Conservation (phyloP, 2,329 filamentous ascomycete genomes). For the Aschersonia sp. region DNA sequence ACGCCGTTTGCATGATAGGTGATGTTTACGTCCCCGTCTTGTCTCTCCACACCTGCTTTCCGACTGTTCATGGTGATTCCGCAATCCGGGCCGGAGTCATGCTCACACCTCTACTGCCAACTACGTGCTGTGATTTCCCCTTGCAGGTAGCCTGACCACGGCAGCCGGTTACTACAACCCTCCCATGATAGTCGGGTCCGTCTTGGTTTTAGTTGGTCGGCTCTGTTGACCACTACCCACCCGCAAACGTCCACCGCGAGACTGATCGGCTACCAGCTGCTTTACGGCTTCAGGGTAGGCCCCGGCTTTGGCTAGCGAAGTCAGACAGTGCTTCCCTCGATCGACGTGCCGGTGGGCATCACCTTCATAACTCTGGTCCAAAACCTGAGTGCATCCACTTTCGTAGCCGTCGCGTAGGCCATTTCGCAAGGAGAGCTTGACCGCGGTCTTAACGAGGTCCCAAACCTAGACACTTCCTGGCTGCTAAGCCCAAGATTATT, state of each 20-base stretch:
- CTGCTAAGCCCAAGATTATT: not conserved
- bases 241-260: constrained; percentile 28
- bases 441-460: not conserved
- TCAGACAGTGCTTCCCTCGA: constrained; percentile 35
- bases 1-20: not conserved
- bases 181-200: constrained; percentile 36
- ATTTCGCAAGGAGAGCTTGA: constrained; percentile 19
- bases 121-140: constrained; percentile 33
- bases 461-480: not conserved
- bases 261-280: constrained; percentile 45
- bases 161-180: constrained; percentile 45
- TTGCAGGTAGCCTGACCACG: constrained; percentile 32
- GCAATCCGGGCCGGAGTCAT: not conserved
- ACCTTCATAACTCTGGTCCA: constrained; percentile 39
- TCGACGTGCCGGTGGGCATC: constrained; percentile 38
- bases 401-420: constrained; percentile 40
- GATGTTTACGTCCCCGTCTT: not conserved
- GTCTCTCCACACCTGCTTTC: not conserved
- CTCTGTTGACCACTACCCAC: constrained; percentile 40
- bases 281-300: constrained; percentile 43
- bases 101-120: constrained; percentile 37
- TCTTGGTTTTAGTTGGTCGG: constrained; percentile 36
- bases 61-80: not conserved
- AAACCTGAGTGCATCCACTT: constrained; percentile 42
- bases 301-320: constrained; percentile 41